Evolutionary conservation across 2,329 filamentous ascomycete genomes (phyloP).

Genomic region (Pestalotiopsis sp.): DNA sequence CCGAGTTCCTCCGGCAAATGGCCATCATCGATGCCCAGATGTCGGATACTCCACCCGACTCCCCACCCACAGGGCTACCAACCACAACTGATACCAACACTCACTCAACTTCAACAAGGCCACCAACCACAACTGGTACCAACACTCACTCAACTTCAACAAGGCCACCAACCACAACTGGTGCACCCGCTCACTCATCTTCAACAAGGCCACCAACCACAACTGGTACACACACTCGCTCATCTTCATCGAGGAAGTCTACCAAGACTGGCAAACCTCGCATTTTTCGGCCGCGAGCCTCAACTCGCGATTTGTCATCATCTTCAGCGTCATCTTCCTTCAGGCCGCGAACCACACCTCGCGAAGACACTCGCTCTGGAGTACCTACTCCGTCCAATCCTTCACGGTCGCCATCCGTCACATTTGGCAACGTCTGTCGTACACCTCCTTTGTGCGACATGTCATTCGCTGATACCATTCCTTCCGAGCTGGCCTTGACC

Average conservation of each 20-base stretch:
- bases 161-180: not conserved
- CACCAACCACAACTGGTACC: not conserved
- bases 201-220: not conserved
- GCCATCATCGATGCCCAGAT: not conserved
- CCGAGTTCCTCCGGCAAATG: not conserved
- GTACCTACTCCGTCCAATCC: not conserved
- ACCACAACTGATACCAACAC: not conserved
- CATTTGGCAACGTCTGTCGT: slow-evolving; percentile 7
- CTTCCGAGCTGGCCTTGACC: not conserved
- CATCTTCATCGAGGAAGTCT: not conserved
- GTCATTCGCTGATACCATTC: not conserved
- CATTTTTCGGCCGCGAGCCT: too few species aligned
- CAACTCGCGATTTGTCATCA: too few species aligned
- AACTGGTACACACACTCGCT: not conserved
- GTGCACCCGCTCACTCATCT: not conserved
- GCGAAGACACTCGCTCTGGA: not conserved
- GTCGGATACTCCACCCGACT: not conserved
- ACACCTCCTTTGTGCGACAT: slow-evolving; percentile 7
- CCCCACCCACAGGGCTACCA: not conserved
- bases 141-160: not conserved
- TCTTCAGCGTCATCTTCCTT: not conserved
- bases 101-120: not conserved
- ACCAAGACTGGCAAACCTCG: too few species aligned
- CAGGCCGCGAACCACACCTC: not conserved
- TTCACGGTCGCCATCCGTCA: not conserved